phyloP scores from a whole-genome alignment of 495 filamentous ascomycete genomes.

The Penicillium bovifimosum region DNA sequence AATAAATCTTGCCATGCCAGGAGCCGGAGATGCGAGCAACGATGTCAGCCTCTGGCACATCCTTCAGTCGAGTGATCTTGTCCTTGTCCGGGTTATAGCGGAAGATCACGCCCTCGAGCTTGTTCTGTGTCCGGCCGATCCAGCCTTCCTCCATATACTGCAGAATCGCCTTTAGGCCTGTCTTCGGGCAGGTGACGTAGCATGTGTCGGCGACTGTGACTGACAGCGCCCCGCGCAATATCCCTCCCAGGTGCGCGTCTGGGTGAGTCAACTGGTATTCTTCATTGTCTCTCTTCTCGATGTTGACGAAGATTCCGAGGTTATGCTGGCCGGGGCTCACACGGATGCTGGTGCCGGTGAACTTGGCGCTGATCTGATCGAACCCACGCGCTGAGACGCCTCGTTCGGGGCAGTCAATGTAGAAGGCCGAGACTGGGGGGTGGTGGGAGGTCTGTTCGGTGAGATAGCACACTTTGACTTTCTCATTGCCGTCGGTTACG shows the following conservation, averaged over 20 bases:
- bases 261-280: conserved; percentile 94
- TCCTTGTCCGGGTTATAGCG: conserved; percentile 79
- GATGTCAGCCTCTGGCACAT: conserved; percentile 77
- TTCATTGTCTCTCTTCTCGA: conserved; percentile 75
- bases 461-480: conserved; percentile 78
- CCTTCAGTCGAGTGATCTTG: conserved; percentile 67
- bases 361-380: conserved; percentile 95
- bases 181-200: conserved; percentile 80
- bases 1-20: conserved; percentile 73
- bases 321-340: conserved; percentile 91
- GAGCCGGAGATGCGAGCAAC: conserved; percentile 77
- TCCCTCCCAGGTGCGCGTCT: conserved; percentile 82
- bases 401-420: conserved; percentile 85
- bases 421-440: conserved; percentile 95
- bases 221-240: conserved; percentile 74
- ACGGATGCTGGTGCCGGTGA: conserved; percentile 90
- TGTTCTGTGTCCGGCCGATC: conserved; percentile 86
- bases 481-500: conserved; percentile 39
- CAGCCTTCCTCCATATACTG: conserved; percentile 93
- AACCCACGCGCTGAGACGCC: conserved; percentile 85
- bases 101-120: conserved; percentile 86
- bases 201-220: conserved; percentile 85
- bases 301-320: conserved; percentile 87
- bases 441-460: conserved; percentile 99
- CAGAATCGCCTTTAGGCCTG: conserved; percentile 82